Evolutionary conservation across 768 basidiomycete genomes (phyloP).

Genomic region (Tulasnella sp.): DNA sequence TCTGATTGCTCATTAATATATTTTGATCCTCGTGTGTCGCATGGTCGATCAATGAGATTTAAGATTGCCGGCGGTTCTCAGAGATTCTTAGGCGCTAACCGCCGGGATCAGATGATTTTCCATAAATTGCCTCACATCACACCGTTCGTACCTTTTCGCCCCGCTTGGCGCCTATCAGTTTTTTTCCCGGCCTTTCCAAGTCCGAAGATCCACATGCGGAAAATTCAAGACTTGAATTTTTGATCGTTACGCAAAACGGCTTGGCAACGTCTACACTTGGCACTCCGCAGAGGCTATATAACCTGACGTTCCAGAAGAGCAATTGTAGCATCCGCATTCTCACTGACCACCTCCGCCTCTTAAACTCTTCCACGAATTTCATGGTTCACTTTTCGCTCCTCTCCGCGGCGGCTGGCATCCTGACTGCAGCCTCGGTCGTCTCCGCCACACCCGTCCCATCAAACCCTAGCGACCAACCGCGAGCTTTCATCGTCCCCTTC

Average conservation of each 20-base stretch:
- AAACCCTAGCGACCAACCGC: not conserved
- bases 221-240: too few relatives aligned
- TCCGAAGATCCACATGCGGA: not conserved
- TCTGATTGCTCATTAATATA: not conserved
- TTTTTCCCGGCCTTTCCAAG: not conserved
- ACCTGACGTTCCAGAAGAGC: not conserved
- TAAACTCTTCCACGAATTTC: not conserved
- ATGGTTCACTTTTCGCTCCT: not conserved
- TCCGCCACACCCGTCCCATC: not conserved
- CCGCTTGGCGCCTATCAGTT: not conserved
- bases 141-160: not conserved
- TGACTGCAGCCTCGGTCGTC: not conserved
- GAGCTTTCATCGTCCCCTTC: not conserved
- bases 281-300: not conserved
- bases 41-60: not conserved
- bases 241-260: too few relatives aligned
- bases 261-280: not conserved
- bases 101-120: not conserved
- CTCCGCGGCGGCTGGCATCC: not conserved
- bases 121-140: not conserved
- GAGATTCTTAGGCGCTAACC: not conserved
- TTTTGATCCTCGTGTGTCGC: not conserved
- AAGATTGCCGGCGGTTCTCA: not conserved
- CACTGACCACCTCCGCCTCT: not conserved
- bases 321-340: not conserved